Base-by-base conservation (phyloP, 306 rosid genomes). In the Citrullus colocynthis region DNA sequence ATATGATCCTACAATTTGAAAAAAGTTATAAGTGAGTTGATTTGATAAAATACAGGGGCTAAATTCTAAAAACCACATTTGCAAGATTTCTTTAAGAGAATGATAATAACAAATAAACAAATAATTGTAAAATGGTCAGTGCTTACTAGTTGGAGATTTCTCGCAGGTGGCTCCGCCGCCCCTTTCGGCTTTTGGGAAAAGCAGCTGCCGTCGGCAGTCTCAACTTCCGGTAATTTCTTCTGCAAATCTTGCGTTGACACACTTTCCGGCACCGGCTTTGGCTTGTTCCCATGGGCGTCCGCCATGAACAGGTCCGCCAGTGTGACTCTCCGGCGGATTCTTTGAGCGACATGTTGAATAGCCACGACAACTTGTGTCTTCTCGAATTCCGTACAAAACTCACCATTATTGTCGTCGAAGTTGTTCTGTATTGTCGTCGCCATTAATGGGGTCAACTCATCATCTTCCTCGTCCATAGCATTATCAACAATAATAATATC, bases 251-350 rank as follows among this genome's bases (percentile, higher is more conserved):
- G 21, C 72, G 4, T 42, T 37, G 36, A 7, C n/a, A 14, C 69
- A 13, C 6, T 62, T 13, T 13, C 69, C 39, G n/a, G 9, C 69
- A 0, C 70, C 0, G 42, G 21, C 14, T 72, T 49, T 6, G 30
- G 24, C 48, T 9, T 42, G 63, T 88, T 87, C 70, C 81, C 88
- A 80, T 85, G 91, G 77, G 90, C 87, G 83, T 92, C 99, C 71
- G 92, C 97, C 87, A 89, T 81, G 86, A 95, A 90, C 18, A 95
- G 86, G 51, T 95, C 99, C 30, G 97, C 97, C 49, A 95, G 82
- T 54, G 99, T 95, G 74, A 88, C 88, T 78, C 99, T 90, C 61
- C 28, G 72, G 74, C 55, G 30, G 36, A 67, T 9, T 67, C 30
- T 9, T 11, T 42, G 74, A 67, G 74, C 34, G 55, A 42, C 55